Conservation (phyloP, 306 rosid species). For the Malus domestica region ASM211411v1 NC_041804.1:3327501-3328000, state of each 20-base stretch:
- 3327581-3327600: conserved; percentile 74
- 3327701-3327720: background rate
- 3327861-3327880: conserved; percentile 87
- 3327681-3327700: background rate
- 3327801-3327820: conserved; percentile 85
- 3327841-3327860: conserved; percentile 76
- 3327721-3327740: background rate
- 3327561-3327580: conserved; percentile 73
- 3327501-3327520: background rate
- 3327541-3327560: conserved; percentile 96
- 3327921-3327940: background rate
- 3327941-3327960: background rate
- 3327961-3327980: background rate
- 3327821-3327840: conserved; percentile 59
- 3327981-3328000: background rate
- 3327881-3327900: background rate
- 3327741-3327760: background rate
- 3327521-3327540: conserved; percentile 67
- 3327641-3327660: background rate
- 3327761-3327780: background rate
- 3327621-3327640: conserved; percentile 16
- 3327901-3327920: background rate
- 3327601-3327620: conserved; percentile 63
- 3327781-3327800: background rate
- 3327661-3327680: background rate